Evolutionary conservation across 768 basidiomycete genomes (phyloP).

Genomic region (Coprinopsis marcescibilis): DNA sequence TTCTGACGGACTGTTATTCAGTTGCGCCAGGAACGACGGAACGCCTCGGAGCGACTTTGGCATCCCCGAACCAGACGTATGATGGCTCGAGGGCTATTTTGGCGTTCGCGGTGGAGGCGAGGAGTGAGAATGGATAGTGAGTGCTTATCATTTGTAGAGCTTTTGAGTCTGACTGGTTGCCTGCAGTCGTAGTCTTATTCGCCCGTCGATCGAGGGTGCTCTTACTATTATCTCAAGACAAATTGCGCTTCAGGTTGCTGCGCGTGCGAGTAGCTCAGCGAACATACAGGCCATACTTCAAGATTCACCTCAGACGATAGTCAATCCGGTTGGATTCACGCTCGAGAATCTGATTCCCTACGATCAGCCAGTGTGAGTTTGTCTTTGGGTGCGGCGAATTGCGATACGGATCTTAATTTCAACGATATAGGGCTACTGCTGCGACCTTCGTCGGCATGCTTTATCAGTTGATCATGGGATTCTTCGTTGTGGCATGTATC

Average conservation of each 20-base stretch:
- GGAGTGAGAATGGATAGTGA: constrained; percentile 35
- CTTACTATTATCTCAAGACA: constrained; percentile 29
- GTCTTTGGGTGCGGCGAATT: neutral
- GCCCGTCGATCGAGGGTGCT: constrained; percentile 28
- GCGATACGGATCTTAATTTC: neutral
- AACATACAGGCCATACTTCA: constrained; percentile 31
- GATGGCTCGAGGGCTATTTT: constrained; percentile 45
- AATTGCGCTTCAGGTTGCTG: constrained; percentile 27
- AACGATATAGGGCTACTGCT: constrained; percentile 38
- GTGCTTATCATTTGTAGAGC: constrained; percentile 16
- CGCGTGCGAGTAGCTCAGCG: constrained; percentile 19
- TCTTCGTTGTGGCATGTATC: constrained; percentile 35
- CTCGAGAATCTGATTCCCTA: constrained; percentile 51
- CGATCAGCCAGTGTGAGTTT: constrained; percentile 51
- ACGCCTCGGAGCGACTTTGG: constrained; percentile 31
- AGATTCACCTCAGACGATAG: constrained; percentile 44
- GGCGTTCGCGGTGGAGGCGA: constrained; percentile 30
- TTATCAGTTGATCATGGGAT: constrained; percentile 42
- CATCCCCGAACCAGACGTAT: constrained; percentile 36
- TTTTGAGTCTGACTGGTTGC: neutral
- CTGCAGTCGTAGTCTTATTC: constrained; percentile 28
- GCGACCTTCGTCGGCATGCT: constrained; percentile 51
- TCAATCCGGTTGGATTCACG: constrained; percentile 42
- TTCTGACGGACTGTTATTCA: no score
- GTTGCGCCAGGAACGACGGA: constrained; percentile 37